Base-by-base conservation (phyloP, 352 stramenopile genomes). In the Pythium phragmiticola region DNA sequence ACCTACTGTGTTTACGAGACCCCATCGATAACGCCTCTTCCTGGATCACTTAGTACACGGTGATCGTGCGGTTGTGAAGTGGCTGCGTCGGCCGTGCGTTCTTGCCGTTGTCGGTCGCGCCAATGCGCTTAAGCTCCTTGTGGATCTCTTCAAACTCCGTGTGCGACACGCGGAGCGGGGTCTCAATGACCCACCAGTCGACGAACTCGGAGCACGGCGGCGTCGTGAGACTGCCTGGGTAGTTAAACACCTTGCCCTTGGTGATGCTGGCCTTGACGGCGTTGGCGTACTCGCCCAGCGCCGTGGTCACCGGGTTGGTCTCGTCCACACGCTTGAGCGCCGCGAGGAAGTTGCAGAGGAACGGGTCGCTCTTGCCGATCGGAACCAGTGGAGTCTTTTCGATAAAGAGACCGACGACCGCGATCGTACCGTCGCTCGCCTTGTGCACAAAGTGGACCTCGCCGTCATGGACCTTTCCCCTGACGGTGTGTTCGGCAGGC, bases 371-470 rank as follows among this genome's bases (percentile, higher is more conserved):
- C 23, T 60, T 47, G 34, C 23, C 42, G 19, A 11, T 16, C 7
- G 23, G 3, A 9, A 17, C 55, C 5, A 37, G 34, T 6, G 49
- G 26, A 7, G 41, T 43, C 30, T 56, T 61, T 28, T 51, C 26
- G 28, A 52, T 34, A 11, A 74, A 68, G 43, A 76, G 62, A 5
- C 66, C 65, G n/a, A 77, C 63, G 45, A 77, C 67, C n/a, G 69
- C 51, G 37, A 66, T 48, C 19, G 68, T 64, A 19, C 60, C 57
- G 7, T 69, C 69, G 34, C 57, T 48, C 34, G 73, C 56, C 33
- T 74, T 56, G 56, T 83, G 75, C 53, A 83, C 70, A 63, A 83
- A 80, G 45, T 83, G 75, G 7, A 63, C 42, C 28, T 80, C 75
- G 8, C 57, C 73, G 16, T 58, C 64, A 45, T 61, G 68, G 7